Evolutionary conservation across 305 asterid species (phyloP).

Genomic region (Solanum chacoense): DNA sequence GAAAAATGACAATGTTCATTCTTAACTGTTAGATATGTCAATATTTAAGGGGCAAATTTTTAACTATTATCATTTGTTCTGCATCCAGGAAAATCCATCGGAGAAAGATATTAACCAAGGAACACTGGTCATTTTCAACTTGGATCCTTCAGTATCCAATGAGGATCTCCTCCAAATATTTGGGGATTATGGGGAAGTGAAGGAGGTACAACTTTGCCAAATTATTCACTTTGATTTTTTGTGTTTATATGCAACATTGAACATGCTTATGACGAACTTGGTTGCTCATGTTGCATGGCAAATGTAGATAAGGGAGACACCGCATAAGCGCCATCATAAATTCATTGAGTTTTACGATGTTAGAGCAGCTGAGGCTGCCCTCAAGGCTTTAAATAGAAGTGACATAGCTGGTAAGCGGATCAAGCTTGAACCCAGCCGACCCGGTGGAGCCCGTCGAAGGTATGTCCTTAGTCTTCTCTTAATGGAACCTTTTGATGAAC

Average conservation of each 20-base stretch:
- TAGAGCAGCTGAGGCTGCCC: slow-evolving; percentile 96
- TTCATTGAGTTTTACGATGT: slow-evolving; percentile 92
- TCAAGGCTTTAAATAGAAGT: slow-evolving; percentile 82
- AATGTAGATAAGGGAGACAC: slow-evolving; percentile 91
- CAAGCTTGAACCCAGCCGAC: slow-evolving; percentile 96
- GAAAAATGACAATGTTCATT: neutral
- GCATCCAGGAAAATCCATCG: slow-evolving; percentile 84
- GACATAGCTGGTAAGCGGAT: slow-evolving; percentile 96
- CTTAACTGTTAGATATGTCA: neutral
- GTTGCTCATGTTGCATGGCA: neutral
- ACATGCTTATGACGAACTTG: neutral
- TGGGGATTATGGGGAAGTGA: slow-evolving; percentile 89
- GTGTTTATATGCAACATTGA: neutral
- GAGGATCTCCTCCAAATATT: slow-evolving; percentile 55
- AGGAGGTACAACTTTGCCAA: slow-evolving; percentile 44
- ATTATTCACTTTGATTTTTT: slow-evolving; percentile 23
- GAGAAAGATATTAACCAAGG: slow-evolving; percentile 97
- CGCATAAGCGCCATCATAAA: slow-evolving; percentile 90
- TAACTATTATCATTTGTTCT: neutral
- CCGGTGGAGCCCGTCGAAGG: slow-evolving; percentile 97
- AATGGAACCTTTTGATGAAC: neutral
- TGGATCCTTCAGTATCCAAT: slow-evolving; percentile 79
- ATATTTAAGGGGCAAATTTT: neutral
- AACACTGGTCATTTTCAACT: slow-evolving; percentile 88
- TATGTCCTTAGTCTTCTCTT: slow-evolving; percentile 11